Percentiles rank a stretch among this genome's conserved stretches.
Evolutionary conservation across 1,284 basidiomycete genomes (phyloP).

Genomic region (Microbotryum intermedium): DNA sequence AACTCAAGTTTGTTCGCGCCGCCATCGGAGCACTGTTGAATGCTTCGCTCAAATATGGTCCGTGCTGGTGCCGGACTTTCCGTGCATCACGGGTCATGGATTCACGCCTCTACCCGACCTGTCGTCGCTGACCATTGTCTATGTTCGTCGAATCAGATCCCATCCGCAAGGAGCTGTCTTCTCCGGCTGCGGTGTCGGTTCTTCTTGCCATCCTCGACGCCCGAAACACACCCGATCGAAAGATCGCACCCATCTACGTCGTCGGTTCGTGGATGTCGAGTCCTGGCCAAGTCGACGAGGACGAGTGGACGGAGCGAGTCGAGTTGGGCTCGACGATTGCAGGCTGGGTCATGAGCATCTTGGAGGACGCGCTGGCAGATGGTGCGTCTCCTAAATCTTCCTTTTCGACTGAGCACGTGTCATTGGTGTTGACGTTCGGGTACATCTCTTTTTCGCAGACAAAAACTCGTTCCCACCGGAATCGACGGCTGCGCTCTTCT

Average conservation of each 20-base stretch:
- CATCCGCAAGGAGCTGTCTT: constrained; percentile 56
- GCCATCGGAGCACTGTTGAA: constrained; percentile 72
- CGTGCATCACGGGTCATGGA: no score
- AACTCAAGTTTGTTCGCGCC: constrained; percentile 61
- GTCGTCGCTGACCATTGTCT: neutral
- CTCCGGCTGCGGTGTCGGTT: constrained; percentile 56
- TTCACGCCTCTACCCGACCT: neutral
- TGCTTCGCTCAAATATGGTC: constrained; percentile 65
- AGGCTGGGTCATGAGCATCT: constrained; percentile 19
- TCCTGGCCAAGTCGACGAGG: constrained; percentile 38
- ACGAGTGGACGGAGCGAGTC: constrained; percentile 60
- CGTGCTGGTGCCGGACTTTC: constrained; percentile 24
- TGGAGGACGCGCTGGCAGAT: constrained; percentile 22
- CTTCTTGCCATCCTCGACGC: constrained; percentile 51
- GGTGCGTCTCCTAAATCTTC: constrained; percentile 2
- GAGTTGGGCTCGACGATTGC: constrained; percentile 44
- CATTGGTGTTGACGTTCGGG: no score
- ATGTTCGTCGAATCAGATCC: constrained; percentile 48
- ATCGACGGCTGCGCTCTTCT: constrained; percentile 53
- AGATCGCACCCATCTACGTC: constrained; percentile 54
- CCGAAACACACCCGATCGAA: neutral
- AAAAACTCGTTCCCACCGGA: constrained; percentile 42
- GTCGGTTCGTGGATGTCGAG: constrained; percentile 52
- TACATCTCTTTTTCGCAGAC: constrained; percentile 38
- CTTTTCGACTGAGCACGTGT: neutral